These are phyloP conservation scores for Datisca glomerata DNA, from an alignment of 306 rosid genomes.

Conservation along the genomic window DNA sequence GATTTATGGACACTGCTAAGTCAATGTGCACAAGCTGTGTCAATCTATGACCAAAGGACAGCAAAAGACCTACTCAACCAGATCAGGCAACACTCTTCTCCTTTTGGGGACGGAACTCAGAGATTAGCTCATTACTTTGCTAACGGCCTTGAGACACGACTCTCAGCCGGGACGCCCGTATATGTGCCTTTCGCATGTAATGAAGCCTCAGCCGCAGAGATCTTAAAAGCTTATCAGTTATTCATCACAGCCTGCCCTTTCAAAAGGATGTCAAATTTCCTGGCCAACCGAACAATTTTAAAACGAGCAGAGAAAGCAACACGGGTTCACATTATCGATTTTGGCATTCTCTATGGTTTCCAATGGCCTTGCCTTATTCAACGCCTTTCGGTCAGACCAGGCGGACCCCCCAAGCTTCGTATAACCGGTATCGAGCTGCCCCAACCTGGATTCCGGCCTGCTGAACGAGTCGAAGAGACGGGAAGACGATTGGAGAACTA, in stretches of 20 bases:
- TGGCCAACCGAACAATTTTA: conserved; percentile 40
- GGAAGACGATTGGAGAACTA: conserved; percentile 26
- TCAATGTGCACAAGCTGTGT: conserved; percentile 59
- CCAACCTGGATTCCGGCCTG: conserved; percentile 33
- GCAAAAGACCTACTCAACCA: conserved; percentile 53
- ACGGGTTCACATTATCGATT: conserved; percentile 61
- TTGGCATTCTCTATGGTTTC: conserved; percentile 77
- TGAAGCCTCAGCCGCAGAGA: conserved; percentile 35
- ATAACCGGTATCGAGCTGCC: conserved; percentile 41
- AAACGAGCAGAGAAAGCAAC: conserved; percentile 39
- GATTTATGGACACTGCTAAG: conserved; percentile 49
- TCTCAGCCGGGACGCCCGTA: conserved; percentile 41
- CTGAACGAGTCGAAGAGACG: conserved; percentile 24
- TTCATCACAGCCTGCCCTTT: conserved; percentile 47
- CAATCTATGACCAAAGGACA: conserved; percentile 40
- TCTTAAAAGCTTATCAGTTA: conserved; percentile 43
- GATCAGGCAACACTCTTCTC: conserved; percentile 60
- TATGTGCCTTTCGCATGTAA: conserved; percentile 25
- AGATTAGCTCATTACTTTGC: conserved; percentile 65
- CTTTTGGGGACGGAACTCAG: conserved; percentile 45
- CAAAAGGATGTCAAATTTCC: conserved; percentile 38
- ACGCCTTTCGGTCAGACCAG: conserved; percentile 37
- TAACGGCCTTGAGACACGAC: conserved; percentile 55
- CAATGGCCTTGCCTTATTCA: conserved; percentile 83
- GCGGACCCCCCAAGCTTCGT: conserved; percentile 73